These are phyloP conservation scores for Rhodotorula sp. DNA, from an alignment of 1,284 basidiomycete species.

Conservation along the genomic window DNA sequence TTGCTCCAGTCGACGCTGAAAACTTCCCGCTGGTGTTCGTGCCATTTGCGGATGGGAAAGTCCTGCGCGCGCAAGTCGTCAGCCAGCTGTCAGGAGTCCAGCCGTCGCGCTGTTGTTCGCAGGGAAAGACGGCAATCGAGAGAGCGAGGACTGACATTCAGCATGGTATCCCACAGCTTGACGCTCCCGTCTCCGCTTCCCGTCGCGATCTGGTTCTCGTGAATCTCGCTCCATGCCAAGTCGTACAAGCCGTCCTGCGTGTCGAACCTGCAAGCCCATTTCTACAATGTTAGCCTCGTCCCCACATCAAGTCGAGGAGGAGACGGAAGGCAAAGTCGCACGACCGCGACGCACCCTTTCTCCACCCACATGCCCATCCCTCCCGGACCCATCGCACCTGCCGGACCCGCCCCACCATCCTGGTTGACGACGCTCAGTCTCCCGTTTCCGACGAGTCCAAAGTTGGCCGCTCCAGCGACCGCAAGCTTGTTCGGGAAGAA, in stretches of 20 bases:
- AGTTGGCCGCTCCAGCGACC: slow-evolving; percentile 87
- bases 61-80: slow-evolving; percentile 57
- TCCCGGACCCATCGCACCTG: not conserved
- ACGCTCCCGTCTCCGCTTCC: slow-evolving; percentile 89
- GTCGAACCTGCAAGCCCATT: slow-evolving; percentile 68
- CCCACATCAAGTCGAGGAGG: not conserved
- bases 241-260: slow-evolving; percentile 93
- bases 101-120: not conserved
- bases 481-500: slow-evolving; percentile 81
- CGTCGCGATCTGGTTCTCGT: slow-evolving; percentile 90
- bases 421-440: slow-evolving; percentile 62
- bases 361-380: slow-evolving; percentile 15
- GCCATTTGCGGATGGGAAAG: slow-evolving; percentile 85
- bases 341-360: slow-evolving; percentile 27
- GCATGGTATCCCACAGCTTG: slow-evolving; percentile 83
- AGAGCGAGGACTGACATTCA: slow-evolving; percentile 64
- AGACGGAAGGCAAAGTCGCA: not conserved
- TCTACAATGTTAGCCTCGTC: not conserved
- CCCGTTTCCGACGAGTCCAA: slow-evolving; percentile 92
- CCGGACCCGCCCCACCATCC: not conserved
- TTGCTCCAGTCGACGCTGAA: slow-evolving; percentile 98
- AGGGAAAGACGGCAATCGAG: not conserved
- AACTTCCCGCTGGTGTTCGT: slow-evolving; percentile 88
- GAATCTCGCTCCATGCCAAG: slow-evolving; percentile 85
- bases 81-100: no score